Base-by-base conservation (phyloP, 2,329 filamentous ascomycete species). In the Diaporthe citriasiana region DNA sequence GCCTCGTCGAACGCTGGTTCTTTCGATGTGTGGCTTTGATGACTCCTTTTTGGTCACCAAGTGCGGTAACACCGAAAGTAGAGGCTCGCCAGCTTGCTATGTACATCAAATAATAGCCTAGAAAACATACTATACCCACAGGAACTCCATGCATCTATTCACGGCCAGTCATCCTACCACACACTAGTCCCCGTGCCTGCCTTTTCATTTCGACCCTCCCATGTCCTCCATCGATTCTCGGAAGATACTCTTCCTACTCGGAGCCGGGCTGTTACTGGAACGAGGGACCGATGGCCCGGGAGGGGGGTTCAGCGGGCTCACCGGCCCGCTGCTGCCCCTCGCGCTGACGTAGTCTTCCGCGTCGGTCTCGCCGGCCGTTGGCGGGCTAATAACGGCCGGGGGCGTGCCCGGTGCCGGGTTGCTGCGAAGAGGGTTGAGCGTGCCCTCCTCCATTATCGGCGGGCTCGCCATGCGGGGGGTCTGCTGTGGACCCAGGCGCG, bases 181-280 rank as follows among this genome's bases (percentile, higher is more conserved):
- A 25, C n/a, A 22, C 12, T 40, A 38, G 33, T 47, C 33, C n/a
- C 42, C 33, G 22, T 50, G 42, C 22, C 30, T 13, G 10, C n/a
- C 53, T 19, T 42, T 15, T 74, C 60, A 70, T 8, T 19, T 38
- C 15, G 47, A 55, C 17, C 73, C 78, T 13, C 78, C 80, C 78
- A 84, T 80, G 77, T 87, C 84, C 53, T 85, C 84, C 38, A 81
- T 79, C n/a, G 81, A 82, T 77, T 86, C 85, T 9, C 80, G 78
- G 55, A 87, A 86, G 51, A 84, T 81, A 38, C 85, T 86, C 79
- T 80, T 83, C 69, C 85, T 79, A 68, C 77, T 81, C 15, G 63
- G 63, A 2, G 69, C 69, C 19, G 69, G 69, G 13, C 69, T 71
- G 10, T 57, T 71, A 40, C 42, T 71, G 33, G 69, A 40, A 30